Evolutionary conservation across 306 rosid genomes (phyloP), one percentile per base, ranked within the genome.

Genomic region (Vigna trinervia): DNA sequence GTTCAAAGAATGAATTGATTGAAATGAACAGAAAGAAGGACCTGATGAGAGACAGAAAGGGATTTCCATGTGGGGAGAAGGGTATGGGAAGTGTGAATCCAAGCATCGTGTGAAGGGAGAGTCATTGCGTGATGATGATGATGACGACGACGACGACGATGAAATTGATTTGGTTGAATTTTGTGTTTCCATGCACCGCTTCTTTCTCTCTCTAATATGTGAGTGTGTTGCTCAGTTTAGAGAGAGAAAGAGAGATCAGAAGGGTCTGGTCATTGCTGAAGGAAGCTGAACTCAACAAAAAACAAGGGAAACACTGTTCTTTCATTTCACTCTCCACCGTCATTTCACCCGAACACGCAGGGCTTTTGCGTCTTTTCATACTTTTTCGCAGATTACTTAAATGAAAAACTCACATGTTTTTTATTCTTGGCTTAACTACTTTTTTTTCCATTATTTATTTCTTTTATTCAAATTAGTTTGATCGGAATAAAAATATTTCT

Each of bases 1-100:
- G 15, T 45, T 34, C 23, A 41, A 50, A 20, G 9, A 62, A 28
- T 19, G 28, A 36, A 47, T 41, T 13, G 73, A 9, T 9, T 36
- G 12, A 41, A 41, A 8, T 17, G 1, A 5, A 36, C 0, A 11
- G 52, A 13, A 28, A 15, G 9, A 58, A 13, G 34, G 10, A 82
- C 85, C 82, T 77, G 85, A 4, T 17, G 82, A 72, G 85, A 65
- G 34, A 72, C 76, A 71, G 82, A 56, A 73, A 75, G 47, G 47
- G 85, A 76, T 50, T 56, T 30, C 85, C 85, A 82, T 34, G 30
- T 69, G 52, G 82, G 82, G 41, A 82, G 79, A 1, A 72, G 32
- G 23, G 53, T 38, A 39, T 77, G 70, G 46, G 30, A 77, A 56
- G 85, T 82, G 72, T 54, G 82, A 72, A 63, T 82, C 85, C 85